Conservation (phyloP, 2,329 filamentous ascomycete species). For the Cladorrhinum sp. region DNA sequence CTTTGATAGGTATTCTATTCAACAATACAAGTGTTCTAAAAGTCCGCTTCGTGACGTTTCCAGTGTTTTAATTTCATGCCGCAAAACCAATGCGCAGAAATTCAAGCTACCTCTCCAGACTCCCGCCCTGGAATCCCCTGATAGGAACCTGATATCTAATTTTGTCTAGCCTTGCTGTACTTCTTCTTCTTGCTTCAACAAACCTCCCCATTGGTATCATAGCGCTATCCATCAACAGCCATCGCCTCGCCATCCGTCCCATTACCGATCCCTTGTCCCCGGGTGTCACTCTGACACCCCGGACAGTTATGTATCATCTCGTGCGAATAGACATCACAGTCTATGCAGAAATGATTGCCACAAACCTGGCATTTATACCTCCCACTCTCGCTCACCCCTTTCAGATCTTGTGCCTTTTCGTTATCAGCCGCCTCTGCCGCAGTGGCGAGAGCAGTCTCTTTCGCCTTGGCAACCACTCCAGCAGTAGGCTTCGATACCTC, state of each 20-base stretch:
- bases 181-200: too few relatives aligned
- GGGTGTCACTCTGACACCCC: constrained; percentile 66
- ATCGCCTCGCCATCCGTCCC: constrained; percentile 17
- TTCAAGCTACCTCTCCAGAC: too few relatives aligned
- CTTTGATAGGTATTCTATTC: too few relatives aligned
- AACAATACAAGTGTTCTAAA: too few relatives aligned
- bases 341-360: constrained; percentile 89
- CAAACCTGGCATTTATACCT: constrained; percentile 90
- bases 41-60: too few relatives aligned
- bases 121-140: too few relatives aligned
- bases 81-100: too few relatives aligned
- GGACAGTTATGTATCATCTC: constrained; percentile 95
- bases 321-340: constrained; percentile 94
- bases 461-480: constrained; percentile 9
- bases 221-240: constrained; percentile 13
- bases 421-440: constrained; percentile 22
- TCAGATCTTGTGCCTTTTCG: constrained; percentile 34
- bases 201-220: too few relatives aligned
- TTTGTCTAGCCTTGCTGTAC: too few relatives aligned
- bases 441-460: neutral
- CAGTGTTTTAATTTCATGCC: too few relatives aligned
- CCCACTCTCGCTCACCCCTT: constrained; percentile 77
- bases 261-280: constrained; percentile 21
- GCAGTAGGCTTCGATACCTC: constrained; percentile 17
- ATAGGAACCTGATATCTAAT: too few relatives aligned